Evolutionary conservation across 2,329 filamentous ascomycete species (phyloP).

Genomic region (Podosphaera xanthii): DNA sequence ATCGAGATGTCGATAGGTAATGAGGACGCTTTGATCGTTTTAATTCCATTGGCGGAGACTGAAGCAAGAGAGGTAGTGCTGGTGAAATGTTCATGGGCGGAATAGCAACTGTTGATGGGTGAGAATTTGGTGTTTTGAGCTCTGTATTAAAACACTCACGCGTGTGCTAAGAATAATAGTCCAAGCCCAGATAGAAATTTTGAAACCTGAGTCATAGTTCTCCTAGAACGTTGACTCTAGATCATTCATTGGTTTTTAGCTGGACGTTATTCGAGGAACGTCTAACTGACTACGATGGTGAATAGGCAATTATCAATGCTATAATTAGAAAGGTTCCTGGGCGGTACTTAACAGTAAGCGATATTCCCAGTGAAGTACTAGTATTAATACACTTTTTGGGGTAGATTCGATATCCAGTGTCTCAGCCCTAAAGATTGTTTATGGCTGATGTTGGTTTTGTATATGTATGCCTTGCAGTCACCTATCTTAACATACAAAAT

Average conservation of each 20-base stretch:
- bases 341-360: too few relatives aligned
- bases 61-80: conserved; percentile 25
- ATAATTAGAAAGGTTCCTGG: too few relatives aligned
- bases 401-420: too few relatives aligned
- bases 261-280: too few relatives aligned
- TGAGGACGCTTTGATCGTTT: conserved; percentile 19
- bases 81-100: conserved; percentile 68
- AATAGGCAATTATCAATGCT: too few relatives aligned
- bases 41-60: conserved; percentile 20
- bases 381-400: too few relatives aligned
- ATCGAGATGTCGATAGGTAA: conserved; percentile 72
- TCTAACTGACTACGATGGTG: too few relatives aligned
- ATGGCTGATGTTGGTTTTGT: too few relatives aligned
- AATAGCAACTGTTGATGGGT: conserved; percentile 55
- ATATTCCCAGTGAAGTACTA: too few relatives aligned
- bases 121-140: neutral
- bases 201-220: neutral
- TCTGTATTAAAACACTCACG: conserved; percentile 35
- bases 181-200: conserved; percentile 38
- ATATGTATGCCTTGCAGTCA: too few relatives aligned
- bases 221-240: neutral
- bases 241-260: neutral
- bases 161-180: conserved; percentile 59
- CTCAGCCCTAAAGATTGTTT: too few relatives aligned
- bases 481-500: too few relatives aligned